Evolutionary conservation across 768 basidiomycete genomes (phyloP).

Genomic region (Pulveroboletus sp.): DNA sequence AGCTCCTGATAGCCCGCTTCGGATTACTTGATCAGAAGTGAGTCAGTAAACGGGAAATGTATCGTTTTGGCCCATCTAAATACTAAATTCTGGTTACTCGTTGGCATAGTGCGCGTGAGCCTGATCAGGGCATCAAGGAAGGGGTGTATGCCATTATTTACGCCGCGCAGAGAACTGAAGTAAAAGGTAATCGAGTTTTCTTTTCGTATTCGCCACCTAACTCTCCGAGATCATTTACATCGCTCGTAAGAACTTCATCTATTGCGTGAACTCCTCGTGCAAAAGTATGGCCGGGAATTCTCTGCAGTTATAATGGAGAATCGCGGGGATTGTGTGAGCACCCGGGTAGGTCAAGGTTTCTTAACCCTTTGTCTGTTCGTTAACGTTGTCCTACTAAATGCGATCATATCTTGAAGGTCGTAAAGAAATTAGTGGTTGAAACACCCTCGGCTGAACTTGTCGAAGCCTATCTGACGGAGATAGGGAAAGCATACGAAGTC

Average conservation of each 20-base stretch:
- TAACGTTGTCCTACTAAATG: slow-evolving; percentile 2
- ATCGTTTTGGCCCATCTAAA: slow-evolving; percentile 4
- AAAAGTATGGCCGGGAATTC: slow-evolving; percentile 93
- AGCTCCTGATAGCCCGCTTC: slow-evolving; percentile 89
- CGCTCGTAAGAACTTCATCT: slow-evolving; percentile 70
- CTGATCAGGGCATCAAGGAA: slow-evolving; percentile 83
- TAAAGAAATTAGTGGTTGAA: slow-evolving; percentile 64
- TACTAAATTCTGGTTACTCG: slow-evolving; percentile 8
- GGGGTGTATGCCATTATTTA: slow-evolving; percentile 86
- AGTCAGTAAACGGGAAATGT: slow-evolving; percentile 22
- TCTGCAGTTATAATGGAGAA: slow-evolving; percentile 85
- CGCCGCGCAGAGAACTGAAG: slow-evolving; percentile 86
- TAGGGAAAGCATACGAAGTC: slow-evolving; percentile 82
- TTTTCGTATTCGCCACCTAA: not conserved
- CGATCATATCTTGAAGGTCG: slow-evolving; percentile 48
- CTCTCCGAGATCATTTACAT: not conserved
- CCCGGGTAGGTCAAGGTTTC: slow-evolving; percentile 57
- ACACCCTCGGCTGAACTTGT: slow-evolving; percentile 75
- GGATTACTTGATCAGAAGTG: slow-evolving; percentile 87
- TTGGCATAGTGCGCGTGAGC: slow-evolving; percentile 64
- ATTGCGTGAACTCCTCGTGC: slow-evolving; percentile 90
- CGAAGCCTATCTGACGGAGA: slow-evolving; percentile 84
- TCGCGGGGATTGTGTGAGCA: slow-evolving; percentile 71
- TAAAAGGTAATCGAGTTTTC: slow-evolving; percentile 57
- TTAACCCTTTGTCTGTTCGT: not conserved